Base-by-base conservation (phyloP, 2,329 filamentous ascomycete species). In the Aureobasidium leucospermi region DNA sequence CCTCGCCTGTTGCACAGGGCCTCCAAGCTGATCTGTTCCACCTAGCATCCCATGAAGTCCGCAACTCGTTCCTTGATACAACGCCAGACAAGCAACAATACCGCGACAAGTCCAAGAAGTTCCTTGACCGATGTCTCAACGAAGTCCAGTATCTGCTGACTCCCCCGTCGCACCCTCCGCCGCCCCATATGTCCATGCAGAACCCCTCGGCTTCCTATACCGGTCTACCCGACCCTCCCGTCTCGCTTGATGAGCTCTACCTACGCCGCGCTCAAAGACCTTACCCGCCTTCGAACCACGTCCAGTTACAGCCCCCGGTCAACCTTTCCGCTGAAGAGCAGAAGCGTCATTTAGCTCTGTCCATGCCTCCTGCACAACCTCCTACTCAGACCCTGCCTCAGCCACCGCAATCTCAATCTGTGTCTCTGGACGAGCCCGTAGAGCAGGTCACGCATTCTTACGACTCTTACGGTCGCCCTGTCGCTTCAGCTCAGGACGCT, bases 141-240 rank as follows among this genome's bases (percentile, higher is more conserved):
- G 85, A 88, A 70, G 82, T 88, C 53, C 83, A 84, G 3, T 88
- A 87, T 66, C 81, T 87, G 62, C 78, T 88, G 36, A 83, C 85
- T 51, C 85, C 85, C n/a, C 80, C 83, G 23, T 77, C 81, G 38
- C 82, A 86, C 64, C 80, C 83, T 52, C 79, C 81, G 19, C 80
- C 82, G 10, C 81, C 84, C 41, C 77, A 78, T 52, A 60, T 68
- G 55, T 48, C 31, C 28, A 64, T 72, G 23, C 69, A 69, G 5
- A 72, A 71, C 63, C 68, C 69, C 43, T 34, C 60, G 13, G 55
- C 62, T 49, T 65, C 69, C 32, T 68, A 66, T 19, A 67, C 67
- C 39, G 70, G 68, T 32, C 62, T 73, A 13, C 78, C 79, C 32
- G 77, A 85, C 60, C 77, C 79, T 16, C 78, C 79, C 46, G 74